Conservation (phyloP, 495 filamentous ascomycete genomes). For the Cudoniella acicularis region DNA sequence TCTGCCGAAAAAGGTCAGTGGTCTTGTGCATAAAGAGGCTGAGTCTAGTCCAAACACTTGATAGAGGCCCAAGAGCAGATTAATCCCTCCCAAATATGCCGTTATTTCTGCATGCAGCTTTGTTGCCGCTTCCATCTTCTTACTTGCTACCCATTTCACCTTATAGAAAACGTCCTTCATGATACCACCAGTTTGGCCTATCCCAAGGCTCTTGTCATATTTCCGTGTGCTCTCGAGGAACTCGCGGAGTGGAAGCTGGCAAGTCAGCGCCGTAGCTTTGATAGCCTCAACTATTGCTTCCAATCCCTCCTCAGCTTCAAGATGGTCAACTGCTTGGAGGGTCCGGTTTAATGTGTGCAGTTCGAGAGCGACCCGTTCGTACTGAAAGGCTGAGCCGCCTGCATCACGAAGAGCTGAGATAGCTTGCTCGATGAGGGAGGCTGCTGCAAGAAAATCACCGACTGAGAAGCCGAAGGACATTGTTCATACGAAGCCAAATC, state of each 20-base stretch:
- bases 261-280: constrained; percentile 2
- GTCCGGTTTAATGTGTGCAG: neutral
- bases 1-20: neutral
- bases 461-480: neutral
- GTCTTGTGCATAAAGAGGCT: neutral
- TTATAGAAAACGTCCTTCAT: neutral
- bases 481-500: too few species aligned
- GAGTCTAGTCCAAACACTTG: neutral
- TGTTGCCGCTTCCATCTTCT: neutral
- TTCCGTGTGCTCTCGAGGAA: neutral
- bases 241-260: neutral
- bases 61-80: constrained; percentile 3
- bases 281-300: constrained; percentile 1
- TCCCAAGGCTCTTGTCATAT: constrained; percentile 1
- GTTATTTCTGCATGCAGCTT: neutral
- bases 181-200: neutral
- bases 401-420: constrained; percentile 2
- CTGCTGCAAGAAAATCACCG: neutral
- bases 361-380: neutral
- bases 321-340: neutral
- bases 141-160: neutral
- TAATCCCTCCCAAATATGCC: constrained; percentile 2
- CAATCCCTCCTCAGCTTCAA: neutral
- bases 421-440: constrained; percentile 1
- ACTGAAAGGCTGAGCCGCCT: constrained; percentile 1